phyloP scores from a whole-genome alignment of 441 rosid species.

The Francoa sonchifolia region DNA sequence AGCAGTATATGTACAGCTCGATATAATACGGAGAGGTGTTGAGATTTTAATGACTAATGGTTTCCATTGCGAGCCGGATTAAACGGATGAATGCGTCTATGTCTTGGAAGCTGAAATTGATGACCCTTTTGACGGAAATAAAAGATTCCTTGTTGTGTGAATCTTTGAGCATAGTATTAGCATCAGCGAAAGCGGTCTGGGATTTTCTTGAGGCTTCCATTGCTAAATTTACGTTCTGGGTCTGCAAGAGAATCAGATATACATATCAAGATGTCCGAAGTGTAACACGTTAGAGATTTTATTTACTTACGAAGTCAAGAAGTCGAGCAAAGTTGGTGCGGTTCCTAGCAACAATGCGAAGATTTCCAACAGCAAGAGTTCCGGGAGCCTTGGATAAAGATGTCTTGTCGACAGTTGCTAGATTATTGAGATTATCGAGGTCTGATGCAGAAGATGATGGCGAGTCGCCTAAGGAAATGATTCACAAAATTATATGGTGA shows the following conservation, averaged over 20 bases:
- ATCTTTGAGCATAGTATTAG: conserved; percentile 28
- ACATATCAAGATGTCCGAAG: too few relatives aligned
- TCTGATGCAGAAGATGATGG: conserved; percentile 99
- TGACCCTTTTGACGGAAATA: conserved; percentile 40
- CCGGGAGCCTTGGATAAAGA: conserved; percentile 46
- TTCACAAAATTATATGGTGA: neutral
- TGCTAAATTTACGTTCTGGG: conserved; percentile 47
- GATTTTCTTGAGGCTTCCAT: conserved; percentile 74
- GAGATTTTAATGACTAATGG: conserved; percentile 23
- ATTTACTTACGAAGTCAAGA: conserved; percentile 83
- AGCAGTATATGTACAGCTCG: too few relatives aligned
- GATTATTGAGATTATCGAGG: conserved; percentile 81
- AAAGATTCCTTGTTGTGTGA: conserved; percentile 28
- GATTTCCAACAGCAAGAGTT: conserved; percentile 68
- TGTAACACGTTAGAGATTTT: too few relatives aligned
- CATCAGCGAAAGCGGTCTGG: conserved; percentile 42
- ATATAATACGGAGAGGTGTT: too few relatives aligned
- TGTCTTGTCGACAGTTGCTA: conserved; percentile 52
- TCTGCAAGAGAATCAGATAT: conserved; percentile 38
- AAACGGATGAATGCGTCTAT: conserved; percentile 44
- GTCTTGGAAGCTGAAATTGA: conserved; percentile 75
- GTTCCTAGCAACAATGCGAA: conserved; percentile 42
- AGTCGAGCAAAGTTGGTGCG: conserved; percentile 50
- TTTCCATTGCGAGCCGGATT: conserved; percentile 50
- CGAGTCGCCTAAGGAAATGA: conserved; percentile 63